These are phyloP conservation scores for Mycena filopes DNA, from an alignment of 768 basidiomycete genomes.

Conservation along the genomic window DNA sequence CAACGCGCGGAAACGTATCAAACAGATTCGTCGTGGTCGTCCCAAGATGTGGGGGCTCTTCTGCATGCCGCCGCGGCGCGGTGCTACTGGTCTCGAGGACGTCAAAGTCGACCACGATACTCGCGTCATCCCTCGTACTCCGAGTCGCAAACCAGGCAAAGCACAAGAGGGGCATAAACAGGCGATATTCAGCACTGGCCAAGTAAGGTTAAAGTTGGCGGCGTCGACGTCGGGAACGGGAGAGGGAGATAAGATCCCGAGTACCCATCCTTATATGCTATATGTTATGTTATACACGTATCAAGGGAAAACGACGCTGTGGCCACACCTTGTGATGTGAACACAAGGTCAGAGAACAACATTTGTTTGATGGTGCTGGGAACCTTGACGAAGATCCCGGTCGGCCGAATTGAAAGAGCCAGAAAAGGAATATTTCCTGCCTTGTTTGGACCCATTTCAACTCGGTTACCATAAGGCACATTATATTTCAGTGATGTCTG, in stretches of 20 bases:
- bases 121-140: not conserved
- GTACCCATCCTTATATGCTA: slow-evolving; percentile 13
- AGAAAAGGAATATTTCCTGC: too few species aligned
- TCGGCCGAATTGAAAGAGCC: not conserved
- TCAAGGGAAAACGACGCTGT: slow-evolving; percentile 2
- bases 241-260: slow-evolving; percentile 15
- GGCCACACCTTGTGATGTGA: slow-evolving; percentile 8
- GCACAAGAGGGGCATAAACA: slow-evolving; percentile 15
- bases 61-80: slow-evolving; percentile 6
- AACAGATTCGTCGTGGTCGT: slow-evolving; percentile 18
- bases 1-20: slow-evolving; percentile 31
- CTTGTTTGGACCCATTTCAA: too few species aligned
- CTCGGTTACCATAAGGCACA: too few species aligned
- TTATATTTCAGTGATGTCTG: too few species aligned
- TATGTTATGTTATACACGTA: too few species aligned
- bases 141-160: slow-evolving; percentile 9
- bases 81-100: not conserved
- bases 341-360: not conserved
- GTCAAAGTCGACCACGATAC: slow-evolving; percentile 10
- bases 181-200: too few species aligned
- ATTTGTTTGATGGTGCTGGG: not conserved
- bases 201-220: not conserved
- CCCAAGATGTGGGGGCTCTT: slow-evolving; percentile 22
- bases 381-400: too few species aligned
- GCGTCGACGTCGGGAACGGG: not conserved